These are phyloP conservation scores for Vitis hybrid DNA, from an alignment of 177 flowering plant species.

Conservation along the genomic window DNA sequence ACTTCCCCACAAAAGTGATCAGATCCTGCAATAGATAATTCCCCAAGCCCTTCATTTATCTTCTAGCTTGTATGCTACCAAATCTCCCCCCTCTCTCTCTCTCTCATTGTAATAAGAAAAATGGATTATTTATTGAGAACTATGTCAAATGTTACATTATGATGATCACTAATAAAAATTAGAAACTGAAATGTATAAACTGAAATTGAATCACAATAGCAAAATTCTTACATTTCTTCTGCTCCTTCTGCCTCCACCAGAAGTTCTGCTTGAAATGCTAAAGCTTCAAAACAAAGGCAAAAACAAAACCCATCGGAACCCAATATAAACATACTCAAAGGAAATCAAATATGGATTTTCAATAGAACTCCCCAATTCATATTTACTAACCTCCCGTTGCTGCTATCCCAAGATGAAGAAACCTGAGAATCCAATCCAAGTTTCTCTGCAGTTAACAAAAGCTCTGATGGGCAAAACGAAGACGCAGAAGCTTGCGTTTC, in stretches of 20 bases:
- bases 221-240: conserved; percentile 64
- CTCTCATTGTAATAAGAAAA: too few species aligned
- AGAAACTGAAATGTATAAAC: background rate
- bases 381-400: conserved; percentile 62
- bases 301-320: conserved; percentile 3
- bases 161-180: background rate
- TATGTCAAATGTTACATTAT: too few species aligned
- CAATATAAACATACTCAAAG: conserved; percentile 2
- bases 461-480: conserved; percentile 54
- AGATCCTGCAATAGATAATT: too few species aligned
- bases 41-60: too few species aligned
- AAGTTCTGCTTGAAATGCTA: conserved; percentile 56
- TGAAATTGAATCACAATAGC: background rate
- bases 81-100: too few species aligned
- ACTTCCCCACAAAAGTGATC: too few species aligned
- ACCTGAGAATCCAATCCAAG: conserved; percentile 59
- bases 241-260: conserved; percentile 65
- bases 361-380: background rate
- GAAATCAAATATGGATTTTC: background rate
- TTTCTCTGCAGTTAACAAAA: conserved; percentile 55
- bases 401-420: conserved; percentile 65
- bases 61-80: too few species aligned
- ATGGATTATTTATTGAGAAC: too few species aligned
- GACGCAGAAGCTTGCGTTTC: conserved; percentile 41
- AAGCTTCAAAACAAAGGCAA: conserved; percentile 11